Base-by-base conservation (phyloP, 768 basidiomycete species). In the Suillus discolor region DNA sequence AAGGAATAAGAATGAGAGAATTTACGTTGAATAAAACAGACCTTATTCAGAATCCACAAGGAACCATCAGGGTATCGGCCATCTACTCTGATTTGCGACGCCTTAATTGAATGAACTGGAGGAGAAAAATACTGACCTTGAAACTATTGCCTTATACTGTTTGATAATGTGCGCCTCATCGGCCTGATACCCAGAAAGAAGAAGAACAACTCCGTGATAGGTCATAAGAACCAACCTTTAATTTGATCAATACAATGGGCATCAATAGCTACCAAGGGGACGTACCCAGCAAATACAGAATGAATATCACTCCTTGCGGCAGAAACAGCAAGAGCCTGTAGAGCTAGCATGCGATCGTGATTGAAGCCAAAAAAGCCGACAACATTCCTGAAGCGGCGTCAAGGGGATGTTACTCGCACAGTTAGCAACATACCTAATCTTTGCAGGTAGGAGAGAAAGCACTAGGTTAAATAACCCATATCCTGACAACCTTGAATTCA, bases 361-460 rank as follows among this genome's bases (percentile, higher is more conserved):
- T 89, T 87, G 78, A 89, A 93, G 0, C 92, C 92, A 20, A 94
- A 80, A 71, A 93, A 85, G 18, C 92, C 91, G 1, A 92, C 90
- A 2, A 94, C 79, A 23, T 83, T 77, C 77, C 92, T 91, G 66
- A 15, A 59, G 59, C n/a, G 57, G 38, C 53, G 41, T n/a, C 18
- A 57, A 53, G 34, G 54, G 23, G 28, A 62, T 13, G 31, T 39
- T 38, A 8, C 28, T 45, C 41, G 28, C 16, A 31, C 9, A 31
- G 5, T 23, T 62, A 31, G 23, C 16, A 12, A 73, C 85, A 62
- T 67, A 91, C 90, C 89, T 87, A 63, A 89, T 79, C 70, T 84
- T 87, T 67, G 87, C 87, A 20, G 92, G 93, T 16, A 94, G 77
- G 20, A 94, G 75, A 4, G 90, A 92, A 65, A 94, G 87, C 12